Conservation (phyloP, 805 yeast genomes). For the Diddensiella caesifluorescens region DNA sequence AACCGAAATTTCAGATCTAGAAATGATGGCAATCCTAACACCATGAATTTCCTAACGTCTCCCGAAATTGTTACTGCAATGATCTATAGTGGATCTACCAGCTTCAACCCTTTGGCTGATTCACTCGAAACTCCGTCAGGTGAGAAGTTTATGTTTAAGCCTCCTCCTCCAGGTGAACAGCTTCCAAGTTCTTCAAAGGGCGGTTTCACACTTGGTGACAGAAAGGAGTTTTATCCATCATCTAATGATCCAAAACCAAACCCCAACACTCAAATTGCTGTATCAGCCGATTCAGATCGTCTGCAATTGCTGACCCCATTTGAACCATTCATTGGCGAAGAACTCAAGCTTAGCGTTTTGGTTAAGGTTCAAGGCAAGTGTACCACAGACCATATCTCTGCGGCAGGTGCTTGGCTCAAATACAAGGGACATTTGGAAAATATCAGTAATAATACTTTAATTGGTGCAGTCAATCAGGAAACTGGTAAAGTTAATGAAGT, state of each 20-base stretch:
- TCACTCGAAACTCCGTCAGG: slow-evolving; percentile 64
- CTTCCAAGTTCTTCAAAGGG: slow-evolving; percentile 47
- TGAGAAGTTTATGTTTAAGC: slow-evolving; percentile 64
- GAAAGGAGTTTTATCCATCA: slow-evolving; percentile 69
- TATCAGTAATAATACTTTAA: slow-evolving; percentile 89
- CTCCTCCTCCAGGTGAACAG: slow-evolving; percentile 77
- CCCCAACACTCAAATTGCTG: slow-evolving; percentile 54
- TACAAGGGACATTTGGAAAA: slow-evolving; percentile 97
- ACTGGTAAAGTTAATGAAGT: slow-evolving; percentile 93
- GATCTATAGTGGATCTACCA: slow-evolving; percentile 90
- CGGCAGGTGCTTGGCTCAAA: slow-evolving; percentile 98
- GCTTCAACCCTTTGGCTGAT: slow-evolving; percentile 88
- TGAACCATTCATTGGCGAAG: slow-evolving; percentile 79
- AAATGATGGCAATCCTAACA: slow-evolving; percentile 96
- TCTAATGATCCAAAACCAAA: slow-evolving; percentile 59
- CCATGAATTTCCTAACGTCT: slow-evolving; percentile 97
- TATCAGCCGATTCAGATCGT: slow-evolving; percentile 88
- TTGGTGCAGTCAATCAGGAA: slow-evolving; percentile 95
- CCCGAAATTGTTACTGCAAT: slow-evolving; percentile 97
- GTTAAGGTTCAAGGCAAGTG: slow-evolving; percentile 96
- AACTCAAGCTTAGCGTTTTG: slow-evolving; percentile 66
- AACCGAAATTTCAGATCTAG: slow-evolving; percentile 97
- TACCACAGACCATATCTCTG: slow-evolving; percentile 97
- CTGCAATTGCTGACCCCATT: slow-evolving; percentile 83
- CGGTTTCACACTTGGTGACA: slow-evolving; percentile 69